Base-by-base conservation (phyloP, 2,329 filamentous ascomycete species). In the Drechslera avenae region DNA sequence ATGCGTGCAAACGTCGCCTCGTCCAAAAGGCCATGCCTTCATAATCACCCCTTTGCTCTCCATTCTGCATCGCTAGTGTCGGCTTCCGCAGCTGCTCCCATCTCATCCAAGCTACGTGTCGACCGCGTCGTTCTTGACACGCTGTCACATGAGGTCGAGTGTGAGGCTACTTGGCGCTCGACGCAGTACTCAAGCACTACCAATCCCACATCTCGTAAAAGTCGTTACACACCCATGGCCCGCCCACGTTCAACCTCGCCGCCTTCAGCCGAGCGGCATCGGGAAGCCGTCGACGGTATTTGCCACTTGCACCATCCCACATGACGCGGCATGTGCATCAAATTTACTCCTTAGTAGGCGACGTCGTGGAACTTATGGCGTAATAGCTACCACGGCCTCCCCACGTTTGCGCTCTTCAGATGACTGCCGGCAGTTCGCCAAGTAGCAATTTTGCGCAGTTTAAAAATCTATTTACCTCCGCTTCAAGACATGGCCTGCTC, bases 121-220 rank as follows among this genome's bases (percentile, higher is more conserved):
- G 17, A 16, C 36, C 40, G 33, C 34, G 23, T 39, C 28, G 28
- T 17, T 46, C n/a, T 26, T 19, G n/a, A 46, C 47, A 40, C 47
- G 44, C 36, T 21, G 19, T 52, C 43, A 52, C 48, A 46, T 46
- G 48, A 46, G 39, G 37, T 10, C 32, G 32, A 13, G 26, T 36
- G 28, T 41, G 31, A 35, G 26, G 34, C 21, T 12, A 35, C 28
- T 18, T 19, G 26, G 23, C 34, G 19, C 37, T 41, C 16, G 34
- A 54, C 10, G 17, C 5, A 19, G 19, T 7, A 7, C 19, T 21
- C 19, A 21, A 17, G 16, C 16, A 46, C 5, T 14, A 33, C 31
- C 30, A 28, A 68, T 63, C 67, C 68, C 68, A 66, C 68, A 67
- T 63, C 57, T 61, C 56, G 68, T 69, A 69, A 69, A 39, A 9